phyloP scores from a whole-genome alignment of 257 asterid genomes.

The Solanum arcanum region DNA sequence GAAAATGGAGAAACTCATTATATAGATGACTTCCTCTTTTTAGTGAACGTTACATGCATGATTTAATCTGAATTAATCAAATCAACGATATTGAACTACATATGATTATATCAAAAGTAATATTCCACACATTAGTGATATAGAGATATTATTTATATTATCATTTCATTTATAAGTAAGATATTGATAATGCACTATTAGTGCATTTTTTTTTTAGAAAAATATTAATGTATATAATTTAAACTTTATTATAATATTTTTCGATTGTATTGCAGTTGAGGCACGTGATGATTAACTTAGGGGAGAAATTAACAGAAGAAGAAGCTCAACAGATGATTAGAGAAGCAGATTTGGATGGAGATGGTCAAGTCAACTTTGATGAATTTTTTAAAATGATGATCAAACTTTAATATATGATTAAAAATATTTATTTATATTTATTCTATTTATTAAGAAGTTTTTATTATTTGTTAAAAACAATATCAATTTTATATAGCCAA shows the following conservation, averaged over 20 bases:
- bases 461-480: not conserved
- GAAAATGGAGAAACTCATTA: not conserved
- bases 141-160: not conserved
- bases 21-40: not conserved
- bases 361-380: slow-evolving; percentile 40
- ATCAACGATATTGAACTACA: not conserved
- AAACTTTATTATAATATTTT: not conserved
- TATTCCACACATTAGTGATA: not conserved
- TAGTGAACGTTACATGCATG: not conserved
- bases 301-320: slow-evolving; percentile 30
- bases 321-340: slow-evolving; percentile 35
- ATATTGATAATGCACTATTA: not conserved
- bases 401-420: slow-evolving; percentile 4
- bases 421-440: not conserved
- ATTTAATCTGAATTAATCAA: not conserved
- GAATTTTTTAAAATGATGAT: slow-evolving; percentile 41
- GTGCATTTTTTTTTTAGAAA: not conserved
- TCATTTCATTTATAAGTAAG: not conserved
- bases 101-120: not conserved
- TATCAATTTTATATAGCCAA: not conserved
- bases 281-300: slow-evolving; percentile 36
- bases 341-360: slow-evolving; percentile 39
- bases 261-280: slow-evolving; percentile 13
- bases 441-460: not conserved
- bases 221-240: not conserved